Base-by-base conservation (phyloP, 1,284 basidiomycete genomes). In the Waitea zeae region DNA sequence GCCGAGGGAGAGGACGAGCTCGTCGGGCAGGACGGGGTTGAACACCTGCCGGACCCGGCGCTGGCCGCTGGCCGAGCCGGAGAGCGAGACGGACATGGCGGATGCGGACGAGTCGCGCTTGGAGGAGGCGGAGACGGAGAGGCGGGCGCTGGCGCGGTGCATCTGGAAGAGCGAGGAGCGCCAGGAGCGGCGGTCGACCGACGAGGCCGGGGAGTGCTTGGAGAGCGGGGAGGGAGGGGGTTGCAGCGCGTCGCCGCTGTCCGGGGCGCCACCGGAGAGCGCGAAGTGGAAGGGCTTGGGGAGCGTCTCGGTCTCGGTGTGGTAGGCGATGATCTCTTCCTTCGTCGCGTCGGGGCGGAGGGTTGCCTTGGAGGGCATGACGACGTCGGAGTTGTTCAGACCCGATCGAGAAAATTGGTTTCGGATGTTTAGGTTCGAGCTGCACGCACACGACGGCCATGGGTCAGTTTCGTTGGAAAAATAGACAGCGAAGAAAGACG, bases 11-110 rank as follows among this genome's bases (percentile, higher is more conserved):
- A 78, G 42, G 30, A 68, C 53, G 17, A 80, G 58, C 47, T 83
- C 78, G 49, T 82, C 79, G 0, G 76, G 71, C 1, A 81, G 64
- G 15, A 76, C 62, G 4, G 79, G 72, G 37, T 56, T 58, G 50
- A 78, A 82, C 1, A 64, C 37, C 46, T 79, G 76, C 19, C 62
- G 62, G 38, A 78, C 64, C 49, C 64, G 67, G 42, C 67, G 67
- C 33, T 53, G 48, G 15, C 49, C 48, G n/a, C n/a, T n/a, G 26
- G 58, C 51, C 33, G 49, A 42, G 13, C 44, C 45, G n/a, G 52
- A 48, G 4, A 51, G 55, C n/a, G 39, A 37, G 12, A 54, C 57
- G 9, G 61, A 61, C 33, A 59, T 45, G 34, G 62, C 55, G 32
- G 35, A 33, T 3, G 44, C 18, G 27, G 35, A 35, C 13, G 50